phyloP scores from a whole-genome alignment of 2,329 filamentous ascomycete genomes.

The Camptophora hylomeconis region DNA sequence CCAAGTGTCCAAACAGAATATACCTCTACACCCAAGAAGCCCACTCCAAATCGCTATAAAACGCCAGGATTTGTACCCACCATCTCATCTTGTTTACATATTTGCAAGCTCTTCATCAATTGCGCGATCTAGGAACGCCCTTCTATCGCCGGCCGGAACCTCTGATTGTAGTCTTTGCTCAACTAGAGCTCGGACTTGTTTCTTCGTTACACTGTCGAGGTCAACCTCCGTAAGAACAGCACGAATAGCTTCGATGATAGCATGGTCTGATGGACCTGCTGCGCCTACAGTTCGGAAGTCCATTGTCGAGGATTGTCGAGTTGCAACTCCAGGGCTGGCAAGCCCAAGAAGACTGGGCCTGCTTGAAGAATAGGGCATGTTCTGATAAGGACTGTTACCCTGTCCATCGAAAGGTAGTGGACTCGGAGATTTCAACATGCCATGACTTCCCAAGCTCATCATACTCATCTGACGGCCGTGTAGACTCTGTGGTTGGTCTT shows the following conservation, averaged over 20 bases:
- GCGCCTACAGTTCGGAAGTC: constrained; percentile 43
- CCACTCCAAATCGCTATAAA: too few species aligned
- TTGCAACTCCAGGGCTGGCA: constrained; percentile 31
- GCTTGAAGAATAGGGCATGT: constrained; percentile 24
- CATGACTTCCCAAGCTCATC: constrained; percentile 38
- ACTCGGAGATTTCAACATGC: constrained; percentile 10
- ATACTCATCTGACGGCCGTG: constrained; percentile 46
- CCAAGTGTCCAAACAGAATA: too few species aligned
- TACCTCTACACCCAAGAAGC: too few species aligned
- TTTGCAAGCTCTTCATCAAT: constrained; percentile 89
- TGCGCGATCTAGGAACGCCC: constrained; percentile 78
- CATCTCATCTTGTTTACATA: constrained; percentile 59
- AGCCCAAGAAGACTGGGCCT: constrained; percentile 30
- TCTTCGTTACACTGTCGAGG: constrained; percentile 95
- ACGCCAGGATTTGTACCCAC: too few species aligned
- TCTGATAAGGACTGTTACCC: constrained; percentile 23
- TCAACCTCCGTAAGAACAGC: constrained; percentile 76
- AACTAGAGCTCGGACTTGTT: constrained; percentile 80
- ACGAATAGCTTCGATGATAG: constrained; percentile 76
- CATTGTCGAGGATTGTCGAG: constrained; percentile 40
- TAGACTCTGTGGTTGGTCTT: constrained; percentile 40
- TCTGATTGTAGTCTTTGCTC: constrained; percentile 90
- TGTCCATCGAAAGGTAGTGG: constrained; percentile 30
- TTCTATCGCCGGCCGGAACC: constrained; percentile 62
- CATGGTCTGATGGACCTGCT: constrained; percentile 60